phyloP scores from a whole-genome alignment of 2,329 filamentous ascomycete species.

The Monilinia laxa region DNA sequence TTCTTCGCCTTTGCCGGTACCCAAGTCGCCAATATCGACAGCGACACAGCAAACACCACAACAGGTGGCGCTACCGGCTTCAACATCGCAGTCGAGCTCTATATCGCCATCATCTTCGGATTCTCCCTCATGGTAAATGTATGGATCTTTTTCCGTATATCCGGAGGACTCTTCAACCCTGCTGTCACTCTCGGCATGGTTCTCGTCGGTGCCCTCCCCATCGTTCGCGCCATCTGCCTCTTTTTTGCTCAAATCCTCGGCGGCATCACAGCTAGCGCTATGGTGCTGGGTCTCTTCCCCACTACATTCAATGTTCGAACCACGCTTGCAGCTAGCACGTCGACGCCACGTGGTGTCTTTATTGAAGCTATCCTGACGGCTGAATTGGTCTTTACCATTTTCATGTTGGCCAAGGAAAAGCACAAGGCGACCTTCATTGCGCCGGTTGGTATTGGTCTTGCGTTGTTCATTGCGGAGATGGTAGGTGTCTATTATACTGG shows the following conservation, averaged over 20 bases:
- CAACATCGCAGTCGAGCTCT: constrained; percentile 44
- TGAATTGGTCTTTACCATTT: constrained; percentile 50
- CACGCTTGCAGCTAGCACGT: constrained; percentile 43
- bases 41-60: background rate
- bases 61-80: constrained; percentile 16
- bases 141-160: constrained; percentile 55
- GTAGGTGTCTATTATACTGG: constrained; percentile 51
- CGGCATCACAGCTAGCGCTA: constrained; percentile 43
- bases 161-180: constrained; percentile 54
- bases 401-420: constrained; percentile 52
- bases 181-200: constrained; percentile 44
- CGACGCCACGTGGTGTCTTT: constrained; percentile 48
- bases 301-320: constrained; percentile 51
- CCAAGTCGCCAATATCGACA: constrained; percentile 38
- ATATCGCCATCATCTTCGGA: constrained; percentile 40
- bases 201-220: constrained; percentile 41
- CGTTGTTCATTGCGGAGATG: constrained; percentile 49
- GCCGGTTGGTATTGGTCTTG: constrained; percentile 49
- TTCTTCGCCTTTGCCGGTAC: constrained; percentile 42
- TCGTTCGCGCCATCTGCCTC: constrained; percentile 39
- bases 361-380: constrained; percentile 51
- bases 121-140: constrained; percentile 51
- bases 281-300: constrained; percentile 31
- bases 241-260: constrained; percentile 42
- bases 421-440: constrained; percentile 50